phyloP scores from a whole-genome alignment of 1,139 yeast genomes.

The Magnusiomyces ingens region DNA sequence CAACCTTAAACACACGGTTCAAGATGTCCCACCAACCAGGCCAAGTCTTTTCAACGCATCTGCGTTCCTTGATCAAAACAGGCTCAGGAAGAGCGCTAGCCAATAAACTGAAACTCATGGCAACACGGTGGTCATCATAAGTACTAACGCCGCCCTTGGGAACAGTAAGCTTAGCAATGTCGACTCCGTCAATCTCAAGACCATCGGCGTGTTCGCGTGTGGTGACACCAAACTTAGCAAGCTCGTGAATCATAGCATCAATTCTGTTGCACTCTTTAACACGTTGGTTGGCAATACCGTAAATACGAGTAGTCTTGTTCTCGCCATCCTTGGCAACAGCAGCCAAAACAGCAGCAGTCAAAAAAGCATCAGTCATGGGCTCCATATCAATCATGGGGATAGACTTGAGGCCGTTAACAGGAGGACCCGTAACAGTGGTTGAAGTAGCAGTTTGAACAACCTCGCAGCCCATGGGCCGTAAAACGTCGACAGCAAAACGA shows the following conservation, averaged over 20 bases:
- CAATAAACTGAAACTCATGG: slow-evolving; percentile 90
- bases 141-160: slow-evolving; percentile 55
- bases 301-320: slow-evolving; percentile 56
- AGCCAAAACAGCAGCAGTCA: slow-evolving; percentile 95
- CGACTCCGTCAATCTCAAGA: slow-evolving; percentile 66
- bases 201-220: slow-evolving; percentile 90
- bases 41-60: slow-evolving; percentile 97
- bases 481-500: slow-evolving; percentile 86
- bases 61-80: slow-evolving; percentile 74
- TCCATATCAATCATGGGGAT: slow-evolving; percentile 87
- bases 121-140: slow-evolving; percentile 96
- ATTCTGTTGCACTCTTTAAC: slow-evolving; percentile 97
- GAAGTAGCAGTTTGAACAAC: slow-evolving; percentile 77
- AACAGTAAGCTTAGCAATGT: slow-evolving; percentile 35
- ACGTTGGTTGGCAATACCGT: slow-evolving; percentile 96
- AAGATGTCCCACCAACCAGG: slow-evolving; percentile 99
- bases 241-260: slow-evolving; percentile 84
- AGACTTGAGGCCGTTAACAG: slow-evolving; percentile 60
- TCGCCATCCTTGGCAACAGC: slow-evolving; percentile 54
- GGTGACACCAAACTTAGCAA: slow-evolving; percentile 81
- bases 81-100: slow-evolving; percentile 47
- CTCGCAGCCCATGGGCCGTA: slow-evolving; percentile 89
- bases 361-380: slow-evolving; percentile 98
- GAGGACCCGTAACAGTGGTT: slow-evolving; percentile 90
- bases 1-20: slow-evolving; percentile 58